A percentile compares a stretch with the other conserved stretches of the same genome.
Evolutionary conservation across 75 land plant genomes (phyloP).

Genomic region (Picea sitchensis): DNA sequence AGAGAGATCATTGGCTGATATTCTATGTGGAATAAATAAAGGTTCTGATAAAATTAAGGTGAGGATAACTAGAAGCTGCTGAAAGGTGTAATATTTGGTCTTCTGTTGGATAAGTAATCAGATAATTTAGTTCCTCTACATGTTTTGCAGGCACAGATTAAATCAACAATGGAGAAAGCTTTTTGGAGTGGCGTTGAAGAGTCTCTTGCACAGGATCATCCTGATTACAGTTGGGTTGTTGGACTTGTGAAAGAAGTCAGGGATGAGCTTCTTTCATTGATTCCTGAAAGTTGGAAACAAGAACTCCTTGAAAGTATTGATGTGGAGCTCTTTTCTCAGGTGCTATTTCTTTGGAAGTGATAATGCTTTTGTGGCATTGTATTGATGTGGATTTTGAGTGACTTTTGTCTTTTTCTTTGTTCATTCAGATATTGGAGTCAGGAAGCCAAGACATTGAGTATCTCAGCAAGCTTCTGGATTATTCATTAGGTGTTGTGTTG

Average conservation of each 20-base stretch:
- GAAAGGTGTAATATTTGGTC: not conserved
- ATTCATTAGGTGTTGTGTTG: conserved; percentile 52
- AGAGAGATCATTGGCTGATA: conserved; percentile 28
- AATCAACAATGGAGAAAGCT: conserved; percentile 83
- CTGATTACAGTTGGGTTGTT: conserved; percentile 59
- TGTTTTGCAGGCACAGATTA: conserved; percentile 58
- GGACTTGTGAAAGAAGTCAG: conserved; percentile 71
- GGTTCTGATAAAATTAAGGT: conserved; percentile 22
- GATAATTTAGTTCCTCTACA: not conserved
- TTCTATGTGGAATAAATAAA: conserved; percentile 13
- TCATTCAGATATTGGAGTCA: conserved; percentile 69
- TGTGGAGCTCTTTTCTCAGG: conserved; percentile 81
- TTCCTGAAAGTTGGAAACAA: conserved; percentile 81
- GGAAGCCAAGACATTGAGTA: conserved; percentile 67
- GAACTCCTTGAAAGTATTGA: conserved; percentile 76
- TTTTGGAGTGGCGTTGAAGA: conserved; percentile 89
- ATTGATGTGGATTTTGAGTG: not conserved
- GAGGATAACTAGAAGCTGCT: conserved; percentile 10
- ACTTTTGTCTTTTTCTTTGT: not conserved
- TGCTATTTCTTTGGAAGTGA: conserved; percentile 7
- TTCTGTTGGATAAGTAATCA: not conserved
- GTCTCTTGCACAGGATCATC: conserved; percentile 41
- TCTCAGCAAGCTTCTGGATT: conserved; percentile 72
- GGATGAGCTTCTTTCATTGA: conserved; percentile 63
- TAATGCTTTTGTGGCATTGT: not conserved